These are phyloP conservation scores for Lactarius hengduanensis DNA, from an alignment of 768 basidiomycete species.

Conservation along the genomic window DNA sequence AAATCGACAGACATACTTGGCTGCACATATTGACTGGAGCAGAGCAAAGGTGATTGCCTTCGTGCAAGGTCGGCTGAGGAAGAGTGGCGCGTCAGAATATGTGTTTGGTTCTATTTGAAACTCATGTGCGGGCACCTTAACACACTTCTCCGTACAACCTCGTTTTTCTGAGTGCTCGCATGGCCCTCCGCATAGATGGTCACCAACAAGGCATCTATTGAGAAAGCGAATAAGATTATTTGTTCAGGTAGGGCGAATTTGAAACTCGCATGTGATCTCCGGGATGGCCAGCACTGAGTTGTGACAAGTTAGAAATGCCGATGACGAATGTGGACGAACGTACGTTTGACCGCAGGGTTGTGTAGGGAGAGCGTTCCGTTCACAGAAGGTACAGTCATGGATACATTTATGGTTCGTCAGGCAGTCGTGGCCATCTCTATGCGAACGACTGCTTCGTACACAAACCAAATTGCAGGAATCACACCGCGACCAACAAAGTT, in stretches of 20 bases:
- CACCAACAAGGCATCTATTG: constrained; percentile 43
- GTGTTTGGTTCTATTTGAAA: constrained; percentile 32
- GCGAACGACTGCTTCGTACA: background rate
- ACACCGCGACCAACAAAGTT: constrained; percentile 22
- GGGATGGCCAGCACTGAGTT: background rate
- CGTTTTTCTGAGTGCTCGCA: constrained; percentile 46
- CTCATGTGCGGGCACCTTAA: constrained; percentile 37
- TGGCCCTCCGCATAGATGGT: constrained; percentile 52
- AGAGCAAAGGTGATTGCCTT: constrained; percentile 52
- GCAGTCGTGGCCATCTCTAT: constrained; percentile 1
- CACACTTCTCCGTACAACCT: constrained; percentile 42
- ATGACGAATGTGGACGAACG: background rate
- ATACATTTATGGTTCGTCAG: background rate
- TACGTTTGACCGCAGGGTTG: background rate
- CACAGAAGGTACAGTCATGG: background rate
- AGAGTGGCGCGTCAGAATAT: background rate
- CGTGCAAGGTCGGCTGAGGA: constrained; percentile 24
- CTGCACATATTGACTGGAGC: constrained; percentile 56
- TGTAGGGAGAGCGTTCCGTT: background rate
- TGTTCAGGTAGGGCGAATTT: background rate
- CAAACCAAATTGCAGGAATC: background rate
- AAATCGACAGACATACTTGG: constrained; percentile 36
- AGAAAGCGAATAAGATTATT: background rate
- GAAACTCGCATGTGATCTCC: background rate
- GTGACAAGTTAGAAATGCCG: background rate